phyloP scores from a whole-genome alignment of 108 stramenopile genomes.

The Skeletonema costatum region DNA sequence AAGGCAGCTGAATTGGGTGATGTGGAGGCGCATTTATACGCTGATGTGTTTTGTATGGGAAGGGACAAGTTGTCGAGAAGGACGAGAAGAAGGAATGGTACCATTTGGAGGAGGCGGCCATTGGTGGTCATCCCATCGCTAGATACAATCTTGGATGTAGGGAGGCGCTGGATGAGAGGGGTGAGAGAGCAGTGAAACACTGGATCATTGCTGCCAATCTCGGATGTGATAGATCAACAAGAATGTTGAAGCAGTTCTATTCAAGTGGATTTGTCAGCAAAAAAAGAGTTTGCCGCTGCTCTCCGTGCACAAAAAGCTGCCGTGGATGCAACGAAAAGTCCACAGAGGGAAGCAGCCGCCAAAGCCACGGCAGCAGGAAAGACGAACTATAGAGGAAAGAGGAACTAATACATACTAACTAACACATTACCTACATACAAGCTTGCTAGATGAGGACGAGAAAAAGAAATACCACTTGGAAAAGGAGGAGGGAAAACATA shows the following conservation, averaged over 20 bases:
- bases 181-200: neutral
- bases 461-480: too few species aligned
- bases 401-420: too few species aligned
- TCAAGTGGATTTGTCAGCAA: neutral
- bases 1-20: slow-evolving; percentile 8
- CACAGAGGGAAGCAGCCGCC: neutral
- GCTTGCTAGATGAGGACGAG: too few species aligned
- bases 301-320: neutral
- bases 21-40: neutral
- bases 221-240: neutral
- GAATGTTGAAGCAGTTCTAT: neutral
- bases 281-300: neutral
- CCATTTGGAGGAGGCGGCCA: neutral
- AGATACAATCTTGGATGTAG: neutral
- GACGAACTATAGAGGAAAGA: too few species aligned
- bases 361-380: neutral
- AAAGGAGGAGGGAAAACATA: too few species aligned
- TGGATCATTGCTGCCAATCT: neutral
- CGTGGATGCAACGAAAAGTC: slow-evolving; percentile 3
- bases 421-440: too few species aligned
- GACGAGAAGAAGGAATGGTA: neutral
- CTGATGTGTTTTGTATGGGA: neutral
- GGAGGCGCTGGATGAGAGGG: neutral
- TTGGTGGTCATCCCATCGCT: neutral
- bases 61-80: neutral